phyloP scores from a whole-genome alignment of 2,329 filamentous ascomycete genomes.

The Lachnellula willkommii region DNA sequence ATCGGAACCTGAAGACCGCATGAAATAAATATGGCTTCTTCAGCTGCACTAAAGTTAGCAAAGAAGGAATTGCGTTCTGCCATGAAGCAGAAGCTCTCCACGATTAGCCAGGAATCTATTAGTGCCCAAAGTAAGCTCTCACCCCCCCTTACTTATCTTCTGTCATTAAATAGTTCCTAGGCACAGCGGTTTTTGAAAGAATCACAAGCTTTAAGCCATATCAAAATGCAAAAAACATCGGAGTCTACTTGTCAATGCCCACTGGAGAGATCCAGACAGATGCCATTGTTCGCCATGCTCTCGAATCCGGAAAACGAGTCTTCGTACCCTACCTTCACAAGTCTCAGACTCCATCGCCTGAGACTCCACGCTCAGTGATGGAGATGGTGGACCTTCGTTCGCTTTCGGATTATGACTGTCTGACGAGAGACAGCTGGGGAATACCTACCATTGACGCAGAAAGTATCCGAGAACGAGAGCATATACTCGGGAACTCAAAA shows the following conservation, averaged over 20 bases:
- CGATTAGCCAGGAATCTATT: conserved; percentile 57
- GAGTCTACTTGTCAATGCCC: conserved; percentile 92
- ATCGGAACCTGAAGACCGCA: neutral
- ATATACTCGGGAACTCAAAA: conserved; percentile 60
- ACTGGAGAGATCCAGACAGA: conserved; percentile 79
- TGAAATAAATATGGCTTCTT: conserved; percentile 19
- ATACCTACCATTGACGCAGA: conserved; percentile 76
- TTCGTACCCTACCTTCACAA: conserved; percentile 87
- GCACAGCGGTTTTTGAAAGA: conserved; percentile 56
- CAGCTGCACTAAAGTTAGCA: conserved; percentile 50
- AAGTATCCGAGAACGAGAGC: conserved; percentile 61
- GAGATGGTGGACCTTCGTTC: conserved; percentile 83
- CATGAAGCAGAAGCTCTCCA: conserved; percentile 62
- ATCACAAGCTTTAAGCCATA: conserved; percentile 70
- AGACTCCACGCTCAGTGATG: conserved; percentile 66
- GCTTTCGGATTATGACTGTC: conserved; percentile 69
- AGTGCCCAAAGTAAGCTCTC: conserved; percentile 61
- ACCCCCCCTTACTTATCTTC: neutral
- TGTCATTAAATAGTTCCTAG: conserved; percentile 39
- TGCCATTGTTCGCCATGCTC: conserved; percentile 73
- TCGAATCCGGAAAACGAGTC: conserved; percentile 72
- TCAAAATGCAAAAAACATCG: conserved; percentile 66
- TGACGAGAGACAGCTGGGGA: conserved; percentile 80
- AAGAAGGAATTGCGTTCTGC: conserved; percentile 71
- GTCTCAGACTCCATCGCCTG: conserved; percentile 33